phyloP scores from a whole-genome alignment of 2,329 filamentous ascomycete species.

The Cladorrhinum sp. region DNA sequence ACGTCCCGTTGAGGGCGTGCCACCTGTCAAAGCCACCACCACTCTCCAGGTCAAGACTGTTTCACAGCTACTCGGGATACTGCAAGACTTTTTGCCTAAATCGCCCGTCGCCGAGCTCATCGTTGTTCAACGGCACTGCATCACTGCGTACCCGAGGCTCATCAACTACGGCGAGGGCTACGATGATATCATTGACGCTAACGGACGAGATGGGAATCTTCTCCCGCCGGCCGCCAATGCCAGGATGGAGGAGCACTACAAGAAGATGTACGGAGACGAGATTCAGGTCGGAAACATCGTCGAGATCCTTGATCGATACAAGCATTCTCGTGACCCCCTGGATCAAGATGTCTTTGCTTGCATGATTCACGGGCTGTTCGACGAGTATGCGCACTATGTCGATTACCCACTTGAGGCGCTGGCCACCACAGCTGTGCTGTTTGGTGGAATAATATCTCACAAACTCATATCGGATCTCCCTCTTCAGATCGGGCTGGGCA shows the following conservation, averaged over 20 bases:
- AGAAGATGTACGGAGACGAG: constrained; percentile 94
- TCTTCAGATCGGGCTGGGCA: constrained; percentile 88
- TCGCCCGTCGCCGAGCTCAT: constrained; percentile 66
- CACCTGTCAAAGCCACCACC: constrained; percentile 59
- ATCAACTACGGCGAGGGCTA: constrained; percentile 96
- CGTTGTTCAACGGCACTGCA: constrained; percentile 77
- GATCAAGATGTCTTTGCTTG: constrained; percentile 96
- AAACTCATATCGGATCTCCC: constrained; percentile 87
- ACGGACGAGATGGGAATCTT: constrained; percentile 76
- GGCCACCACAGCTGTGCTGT: constrained; percentile 92
- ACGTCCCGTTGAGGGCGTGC: constrained; percentile 61
- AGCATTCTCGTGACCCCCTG: constrained; percentile 75
- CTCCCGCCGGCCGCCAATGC: constrained; percentile 75
- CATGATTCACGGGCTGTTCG: constrained; percentile 97
- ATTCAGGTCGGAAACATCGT: constrained; percentile 84
- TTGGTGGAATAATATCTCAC: constrained; percentile 93
- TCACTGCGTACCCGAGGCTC: constrained; percentile 86
- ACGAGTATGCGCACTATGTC: constrained; percentile 93
- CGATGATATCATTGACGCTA: constrained; percentile 85
- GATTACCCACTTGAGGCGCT: constrained; percentile 96
- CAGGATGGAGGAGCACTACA: constrained; percentile 97
- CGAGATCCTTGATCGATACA: constrained; percentile 78
- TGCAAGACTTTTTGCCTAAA: constrained; percentile 66
- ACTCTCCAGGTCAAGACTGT: constrained; percentile 84
- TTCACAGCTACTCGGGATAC: constrained; percentile 71